A percentile compares a stretch with the other conserved stretches of the same genome.
These are phyloP conservation scores for Pseudogymnoascus sp. DNA, from an alignment of 2,329 filamentous ascomycete genomes.

Conservation along the genomic window DNA sequence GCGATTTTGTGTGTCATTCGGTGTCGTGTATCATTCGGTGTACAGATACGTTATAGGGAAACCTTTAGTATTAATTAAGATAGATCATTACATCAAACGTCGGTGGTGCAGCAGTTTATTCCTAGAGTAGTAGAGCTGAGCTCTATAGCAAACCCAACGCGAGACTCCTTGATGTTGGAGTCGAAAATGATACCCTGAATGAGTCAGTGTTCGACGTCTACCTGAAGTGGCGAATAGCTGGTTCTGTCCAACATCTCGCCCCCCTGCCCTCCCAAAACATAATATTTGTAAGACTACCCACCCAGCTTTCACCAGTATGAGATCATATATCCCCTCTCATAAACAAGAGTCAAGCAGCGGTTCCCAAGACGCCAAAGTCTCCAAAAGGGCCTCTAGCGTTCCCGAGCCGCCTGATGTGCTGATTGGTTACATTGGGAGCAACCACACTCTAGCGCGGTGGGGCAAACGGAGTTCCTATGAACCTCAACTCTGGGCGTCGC, in stretches of 20 bases:
- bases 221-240: not conserved
- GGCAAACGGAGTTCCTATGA: not conserved
- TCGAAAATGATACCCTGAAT: not conserved
- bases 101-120: conserved; percentile 1
- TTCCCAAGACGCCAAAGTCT: not conserved
- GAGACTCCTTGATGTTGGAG: conserved; percentile 6
- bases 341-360: not conserved
- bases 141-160: conserved; percentile 2
- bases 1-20: too few species aligned
- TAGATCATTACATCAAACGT: not conserved
- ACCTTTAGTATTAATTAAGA: too few species aligned
- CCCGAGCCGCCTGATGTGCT: not conserved
- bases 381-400: not conserved
- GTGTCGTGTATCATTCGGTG: too few species aligned
- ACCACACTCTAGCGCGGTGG: not conserved
- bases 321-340: not conserved
- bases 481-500: not conserved
- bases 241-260: too few species aligned
- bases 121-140: not conserved
- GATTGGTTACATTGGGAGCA: conserved; percentile 8
- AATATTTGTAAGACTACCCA: not conserved
- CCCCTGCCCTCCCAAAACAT: not conserved
- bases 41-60: too few species aligned
- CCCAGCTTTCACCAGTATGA: not conserved
- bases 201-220: not conserved